Percentiles rank a stretch among this genome's conserved stretches.
Conservation (phyloP, 352 stramenopile species). For the Globisporangium spinosum region DNA sequence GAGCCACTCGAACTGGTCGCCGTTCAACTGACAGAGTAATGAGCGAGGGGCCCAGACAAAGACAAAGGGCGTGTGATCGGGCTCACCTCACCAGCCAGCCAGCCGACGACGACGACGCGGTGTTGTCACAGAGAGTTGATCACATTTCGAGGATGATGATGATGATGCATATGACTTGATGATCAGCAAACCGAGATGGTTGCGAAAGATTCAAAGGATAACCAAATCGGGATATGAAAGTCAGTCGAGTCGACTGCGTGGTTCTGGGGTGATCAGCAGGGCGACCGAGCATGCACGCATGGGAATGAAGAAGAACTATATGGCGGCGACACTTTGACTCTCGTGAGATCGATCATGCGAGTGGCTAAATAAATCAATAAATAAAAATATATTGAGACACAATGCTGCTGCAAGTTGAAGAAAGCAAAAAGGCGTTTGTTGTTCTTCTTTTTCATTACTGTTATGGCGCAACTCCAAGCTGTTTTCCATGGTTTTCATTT, state of each 20-base stretch:
- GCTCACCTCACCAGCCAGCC: too few species aligned
- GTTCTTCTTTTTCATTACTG: too few species aligned
- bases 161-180: not conserved
- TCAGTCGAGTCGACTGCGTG: not conserved
- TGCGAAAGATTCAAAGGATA: slow-evolving; percentile 1
- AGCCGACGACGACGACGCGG: not conserved
- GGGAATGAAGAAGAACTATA: too few species aligned
- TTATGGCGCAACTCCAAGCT: too few species aligned
- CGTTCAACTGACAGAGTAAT: slow-evolving; percentile 22
- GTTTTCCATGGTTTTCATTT: too few species aligned
- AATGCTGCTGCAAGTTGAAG: too few species aligned
- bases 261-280: not conserved
- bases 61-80: not conserved
- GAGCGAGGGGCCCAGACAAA: not conserved
- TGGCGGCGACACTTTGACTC: too few species aligned
- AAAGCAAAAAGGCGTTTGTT: too few species aligned
- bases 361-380: too few species aligned
- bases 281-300: not conserved
- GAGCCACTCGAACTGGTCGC: slow-evolving; percentile 60
- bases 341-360: too few species aligned
- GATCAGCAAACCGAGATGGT: not conserved
- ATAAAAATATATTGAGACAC: too few species aligned
- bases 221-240: not conserved
- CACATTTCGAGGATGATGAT: not conserved
- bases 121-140: not conserved